Evolutionary conservation across 2,329 filamentous ascomycete species (phyloP).

Genomic region (Sarocladium kiliense): DNA sequence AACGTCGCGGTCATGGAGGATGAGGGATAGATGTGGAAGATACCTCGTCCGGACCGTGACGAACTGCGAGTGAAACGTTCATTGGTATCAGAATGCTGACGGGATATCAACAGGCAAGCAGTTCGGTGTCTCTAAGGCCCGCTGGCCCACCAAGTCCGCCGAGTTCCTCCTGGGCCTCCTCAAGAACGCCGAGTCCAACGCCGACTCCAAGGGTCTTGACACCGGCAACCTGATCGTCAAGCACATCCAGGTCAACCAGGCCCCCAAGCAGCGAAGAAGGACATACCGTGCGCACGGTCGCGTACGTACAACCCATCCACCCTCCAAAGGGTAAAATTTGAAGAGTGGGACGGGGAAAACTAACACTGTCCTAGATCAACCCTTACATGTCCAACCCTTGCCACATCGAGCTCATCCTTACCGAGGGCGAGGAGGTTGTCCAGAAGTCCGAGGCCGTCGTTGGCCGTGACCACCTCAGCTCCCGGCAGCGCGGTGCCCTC

Average conservation of each 20-base stretch:
- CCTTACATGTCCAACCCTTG: constrained; percentile 99
- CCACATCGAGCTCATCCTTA: constrained; percentile 99
- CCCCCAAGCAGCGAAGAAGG: constrained; percentile 96
- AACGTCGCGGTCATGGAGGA: not conserved
- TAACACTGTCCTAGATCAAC: constrained; percentile 73
- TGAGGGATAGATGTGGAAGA: not conserved
- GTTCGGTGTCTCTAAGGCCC: constrained; percentile 95
- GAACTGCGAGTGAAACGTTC: not conserved
- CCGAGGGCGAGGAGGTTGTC: constrained; percentile 93
- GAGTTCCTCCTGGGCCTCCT: constrained; percentile 96
- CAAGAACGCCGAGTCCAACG: constrained; percentile 96
- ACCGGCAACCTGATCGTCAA: constrained; percentile 97
- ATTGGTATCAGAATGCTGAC: constrained; percentile 18
- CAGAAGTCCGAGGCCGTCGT: constrained; percentile 87
- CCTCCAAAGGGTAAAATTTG: too few species aligned
- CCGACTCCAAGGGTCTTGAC: constrained; percentile 95
- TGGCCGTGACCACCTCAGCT: constrained; percentile 71
- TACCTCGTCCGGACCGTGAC: not conserved
- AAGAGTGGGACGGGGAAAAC: constrained; percentile 9
- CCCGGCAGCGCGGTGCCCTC: constrained; percentile 82
- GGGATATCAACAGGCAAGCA: constrained; percentile 71
- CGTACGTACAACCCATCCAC: constrained; percentile 60
- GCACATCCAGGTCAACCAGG: constrained; percentile 99
- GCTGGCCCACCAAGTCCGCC: constrained; percentile 99
- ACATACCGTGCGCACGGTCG: constrained; percentile 99